Percentiles rank a stretch among this genome's conserved stretches.
These are phyloP conservation scores for Podaxis sp. DNA, from an alignment of 768 basidiomycete species.

Conservation along the genomic window DNA sequence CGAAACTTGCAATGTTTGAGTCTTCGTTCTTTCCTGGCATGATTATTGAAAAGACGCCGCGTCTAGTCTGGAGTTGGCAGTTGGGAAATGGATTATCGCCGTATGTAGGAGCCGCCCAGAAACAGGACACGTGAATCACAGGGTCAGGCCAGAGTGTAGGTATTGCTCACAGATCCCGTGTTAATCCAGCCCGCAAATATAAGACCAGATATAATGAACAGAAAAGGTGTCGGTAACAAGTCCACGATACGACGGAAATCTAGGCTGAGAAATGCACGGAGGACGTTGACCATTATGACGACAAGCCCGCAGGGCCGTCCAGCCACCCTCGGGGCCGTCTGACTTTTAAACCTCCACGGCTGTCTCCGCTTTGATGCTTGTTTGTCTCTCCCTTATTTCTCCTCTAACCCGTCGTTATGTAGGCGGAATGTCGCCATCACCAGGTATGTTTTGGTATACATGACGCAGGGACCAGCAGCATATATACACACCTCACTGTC, in stretches of 20 bases:
- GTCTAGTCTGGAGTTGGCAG: conserved; percentile 3
- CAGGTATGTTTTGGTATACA: background rate
- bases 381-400: background rate
- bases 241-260: background rate
- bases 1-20: conserved; percentile 53
- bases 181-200: background rate
- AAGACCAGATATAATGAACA: background rate
- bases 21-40: conserved; percentile 46
- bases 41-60: background rate
- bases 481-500: background rate
- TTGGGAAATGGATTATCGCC: background rate
- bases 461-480: background rate
- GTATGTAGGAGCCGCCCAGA: background rate
- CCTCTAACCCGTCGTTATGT: background rate
- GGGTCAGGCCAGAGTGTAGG: background rate
- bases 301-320: background rate
- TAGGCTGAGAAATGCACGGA: background rate
- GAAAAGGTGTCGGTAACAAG: background rate
- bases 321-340: background rate
- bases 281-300: background rate
- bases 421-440: background rate
- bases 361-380: background rate
- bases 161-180: conserved; percentile 2
- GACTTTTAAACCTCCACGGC: conserved; percentile 8
- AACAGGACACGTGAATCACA: conserved; percentile 10